These are phyloP conservation scores for Solanum pimpinellifolium DNA, from an alignment of 257 asterid genomes.

Conservation along the genomic window DNA sequence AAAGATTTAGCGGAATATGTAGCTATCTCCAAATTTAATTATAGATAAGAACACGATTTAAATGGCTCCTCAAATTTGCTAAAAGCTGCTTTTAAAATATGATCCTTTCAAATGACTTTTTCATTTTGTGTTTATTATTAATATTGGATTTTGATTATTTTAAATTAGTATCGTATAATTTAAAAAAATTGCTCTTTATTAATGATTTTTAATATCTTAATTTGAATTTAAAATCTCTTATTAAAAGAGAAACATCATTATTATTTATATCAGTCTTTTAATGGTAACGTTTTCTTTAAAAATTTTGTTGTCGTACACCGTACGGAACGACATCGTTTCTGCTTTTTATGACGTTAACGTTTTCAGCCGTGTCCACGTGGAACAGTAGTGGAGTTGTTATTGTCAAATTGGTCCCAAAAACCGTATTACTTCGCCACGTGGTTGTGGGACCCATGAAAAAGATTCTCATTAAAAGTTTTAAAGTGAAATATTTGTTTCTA, in stretches of 20 bases:
- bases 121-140: too few species aligned
- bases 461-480: background rate
- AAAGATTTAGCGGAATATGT: background rate
- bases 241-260: too few species aligned
- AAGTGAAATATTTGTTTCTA: background rate
- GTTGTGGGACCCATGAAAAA: background rate
- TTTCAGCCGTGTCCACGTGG: background rate
- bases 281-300: too few species aligned
- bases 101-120: background rate
- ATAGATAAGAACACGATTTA: background rate
- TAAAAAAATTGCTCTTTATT: rapidly evolving
- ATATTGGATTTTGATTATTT: too few species aligned
- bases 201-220: too few species aligned
- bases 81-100: background rate
- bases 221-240: rapidly evolving
- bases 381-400: background rate
- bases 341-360: background rate
- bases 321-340: background rate
- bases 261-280: too few species aligned
- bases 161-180: too few species aligned
- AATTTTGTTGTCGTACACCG: background rate
- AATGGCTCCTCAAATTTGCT: background rate
- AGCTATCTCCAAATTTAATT: background rate
- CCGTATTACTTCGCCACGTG: background rate
- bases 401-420: background rate